Conservation (phyloP, 345 rosid species). For the Salix dunnii region DNA sequence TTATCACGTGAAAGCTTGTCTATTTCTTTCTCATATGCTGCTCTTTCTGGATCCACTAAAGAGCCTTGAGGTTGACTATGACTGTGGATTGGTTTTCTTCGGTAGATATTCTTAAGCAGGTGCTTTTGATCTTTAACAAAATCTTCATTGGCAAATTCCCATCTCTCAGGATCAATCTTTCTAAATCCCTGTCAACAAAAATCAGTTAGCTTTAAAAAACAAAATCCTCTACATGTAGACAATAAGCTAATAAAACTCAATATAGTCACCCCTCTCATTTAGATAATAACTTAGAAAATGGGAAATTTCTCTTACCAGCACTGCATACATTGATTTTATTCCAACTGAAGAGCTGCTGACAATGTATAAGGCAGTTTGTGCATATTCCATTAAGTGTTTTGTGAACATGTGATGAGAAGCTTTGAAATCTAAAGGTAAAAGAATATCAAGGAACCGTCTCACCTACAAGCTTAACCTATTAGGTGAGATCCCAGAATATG, state of each 20-base stretch:
- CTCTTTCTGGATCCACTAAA: constrained; percentile 60
- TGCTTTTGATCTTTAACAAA: constrained; percentile 81
- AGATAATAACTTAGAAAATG: not conserved
- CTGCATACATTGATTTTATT: not conserved
- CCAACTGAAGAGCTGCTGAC: not conserved
- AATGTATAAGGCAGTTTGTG: not conserved
- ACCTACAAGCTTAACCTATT: too few relatives aligned
- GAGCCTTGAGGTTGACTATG: constrained; percentile 67
- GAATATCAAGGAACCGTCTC: too few relatives aligned
- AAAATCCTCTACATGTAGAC: not conserved
- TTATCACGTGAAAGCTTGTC: constrained; percentile 70
- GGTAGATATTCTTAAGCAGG: constrained; percentile 82
- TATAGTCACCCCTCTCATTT: not conserved
- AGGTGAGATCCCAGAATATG: too few relatives aligned
- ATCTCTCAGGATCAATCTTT: constrained; percentile 83
- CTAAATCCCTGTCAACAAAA: constrained; percentile 66
- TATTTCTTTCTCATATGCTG: constrained; percentile 59
- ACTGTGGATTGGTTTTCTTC: constrained; percentile 90
- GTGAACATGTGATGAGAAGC: not conserved
- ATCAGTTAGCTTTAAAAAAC: not conserved
- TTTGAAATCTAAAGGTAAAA: not conserved
- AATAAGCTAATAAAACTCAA: not conserved
- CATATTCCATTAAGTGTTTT: not conserved
- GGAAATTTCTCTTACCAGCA: not conserved
- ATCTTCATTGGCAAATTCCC: constrained; percentile 93